These are phyloP conservation scores for Heterobasidion occidentale DNA, from an alignment of 1,284 basidiomycete genomes.

Conservation along the genomic window DNA sequence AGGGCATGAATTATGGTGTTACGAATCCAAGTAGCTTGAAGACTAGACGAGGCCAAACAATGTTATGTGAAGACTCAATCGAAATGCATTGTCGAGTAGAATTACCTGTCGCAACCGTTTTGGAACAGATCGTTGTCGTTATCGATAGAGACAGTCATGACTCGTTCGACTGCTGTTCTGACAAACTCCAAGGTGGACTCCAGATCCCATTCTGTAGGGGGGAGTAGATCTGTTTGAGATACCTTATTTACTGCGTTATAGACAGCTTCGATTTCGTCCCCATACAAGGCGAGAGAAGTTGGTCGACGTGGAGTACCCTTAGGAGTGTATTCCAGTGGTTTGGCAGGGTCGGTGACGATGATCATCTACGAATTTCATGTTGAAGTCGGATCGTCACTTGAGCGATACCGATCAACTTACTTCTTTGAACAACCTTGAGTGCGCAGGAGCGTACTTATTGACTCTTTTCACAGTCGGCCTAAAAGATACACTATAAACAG, in stretches of 20 bases:
- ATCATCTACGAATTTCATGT: slow-evolving; percentile 20
- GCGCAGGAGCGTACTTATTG: slow-evolving; percentile 19
- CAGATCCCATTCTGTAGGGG: slow-evolving; percentile 19
- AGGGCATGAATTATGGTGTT: slow-evolving; percentile 21
- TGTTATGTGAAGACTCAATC: background rate
- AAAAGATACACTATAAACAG: background rate
- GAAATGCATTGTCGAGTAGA: background rate
- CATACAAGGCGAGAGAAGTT: slow-evolving; percentile 20
- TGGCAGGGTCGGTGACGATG: slow-evolving; percentile 18
- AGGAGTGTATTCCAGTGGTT: slow-evolving; percentile 24
- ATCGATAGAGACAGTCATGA: slow-evolving; percentile 10
- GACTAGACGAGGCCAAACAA: slow-evolving; percentile 9
- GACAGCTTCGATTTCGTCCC: slow-evolving; percentile 21
- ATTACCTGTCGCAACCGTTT: slow-evolving; percentile 30
- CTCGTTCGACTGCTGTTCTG: slow-evolving; percentile 15
- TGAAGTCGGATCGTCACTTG: slow-evolving; percentile 12
- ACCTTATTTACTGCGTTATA: slow-evolving; percentile 21
- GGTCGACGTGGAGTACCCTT: slow-evolving; percentile 23
- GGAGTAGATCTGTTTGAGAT: slow-evolving; percentile 13
- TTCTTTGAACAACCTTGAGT: slow-evolving; percentile 23
- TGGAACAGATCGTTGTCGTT: slow-evolving; percentile 30
- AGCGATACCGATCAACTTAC: slow-evolving; percentile 11
- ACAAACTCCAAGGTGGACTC: slow-evolving; percentile 16
- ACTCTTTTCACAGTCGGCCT: slow-evolving; percentile 18
- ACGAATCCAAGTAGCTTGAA: slow-evolving; percentile 26